Evolutionary conservation across 2,329 filamentous ascomycete genomes (phyloP).

Genomic region (Botryotinia calthae): DNA sequence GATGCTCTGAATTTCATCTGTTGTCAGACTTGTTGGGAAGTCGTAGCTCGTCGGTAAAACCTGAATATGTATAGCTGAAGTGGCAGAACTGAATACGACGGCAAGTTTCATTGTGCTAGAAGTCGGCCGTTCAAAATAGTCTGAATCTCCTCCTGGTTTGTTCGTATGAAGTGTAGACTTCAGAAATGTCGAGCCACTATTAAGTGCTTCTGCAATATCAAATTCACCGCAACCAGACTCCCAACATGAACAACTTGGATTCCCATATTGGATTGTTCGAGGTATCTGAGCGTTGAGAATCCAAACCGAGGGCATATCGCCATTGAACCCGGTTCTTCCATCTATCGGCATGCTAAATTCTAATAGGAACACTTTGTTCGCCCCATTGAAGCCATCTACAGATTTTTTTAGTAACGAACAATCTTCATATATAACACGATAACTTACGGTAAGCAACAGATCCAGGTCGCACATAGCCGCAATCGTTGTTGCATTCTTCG

Average conservation of each 20-base stretch:
- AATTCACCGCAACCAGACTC: constrained; percentile 68
- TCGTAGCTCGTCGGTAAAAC: constrained; percentile 26
- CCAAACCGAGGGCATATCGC: constrained; percentile 74
- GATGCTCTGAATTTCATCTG: constrained; percentile 12
- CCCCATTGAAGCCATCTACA: constrained; percentile 67
- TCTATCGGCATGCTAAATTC: constrained; percentile 71
- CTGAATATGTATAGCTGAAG: constrained; percentile 55
- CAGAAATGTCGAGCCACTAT: constrained; percentile 60
- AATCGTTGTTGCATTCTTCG: constrained; percentile 48
- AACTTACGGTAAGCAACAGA: constrained; percentile 50
- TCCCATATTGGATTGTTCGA: constrained; percentile 65
- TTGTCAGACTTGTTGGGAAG: constrained; percentile 9
- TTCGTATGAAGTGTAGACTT: constrained; percentile 70
- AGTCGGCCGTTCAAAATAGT: constrained; percentile 69
- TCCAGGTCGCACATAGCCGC: constrained; percentile 49
- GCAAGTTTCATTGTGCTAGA: constrained; percentile 60
- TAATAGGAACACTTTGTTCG: constrained; percentile 70
- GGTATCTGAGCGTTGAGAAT: constrained; percentile 71
- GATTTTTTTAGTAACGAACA: constrained; percentile 22
- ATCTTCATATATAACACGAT: neutral
- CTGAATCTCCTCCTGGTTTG: constrained; percentile 61
- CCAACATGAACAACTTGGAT: constrained; percentile 69
- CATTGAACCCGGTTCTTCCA: constrained; percentile 48
- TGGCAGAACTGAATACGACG: constrained; percentile 56
- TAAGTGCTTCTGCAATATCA: constrained; percentile 71